These are phyloP conservation scores for Trichoderma sp. DNA, from an alignment of 2,329 filamentous ascomycete species.

Conservation along the genomic window DNA sequence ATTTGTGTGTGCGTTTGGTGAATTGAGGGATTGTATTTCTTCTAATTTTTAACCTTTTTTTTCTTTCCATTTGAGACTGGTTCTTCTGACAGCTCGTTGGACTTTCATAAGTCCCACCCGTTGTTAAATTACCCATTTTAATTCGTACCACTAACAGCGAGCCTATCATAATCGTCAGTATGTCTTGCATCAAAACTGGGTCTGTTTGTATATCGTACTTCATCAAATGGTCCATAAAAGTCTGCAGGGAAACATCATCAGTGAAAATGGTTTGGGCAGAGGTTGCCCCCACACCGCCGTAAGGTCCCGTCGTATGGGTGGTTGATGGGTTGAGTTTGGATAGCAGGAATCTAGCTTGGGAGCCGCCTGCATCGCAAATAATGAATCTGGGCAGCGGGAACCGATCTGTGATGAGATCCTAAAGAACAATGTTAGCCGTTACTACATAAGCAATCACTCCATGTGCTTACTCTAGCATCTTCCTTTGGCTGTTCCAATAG, in stretches of 20 bases:
- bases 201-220: constrained; percentile 60
- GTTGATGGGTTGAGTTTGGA: constrained; percentile 98
- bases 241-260: constrained; percentile 95
- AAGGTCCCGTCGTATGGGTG: constrained; percentile 89
- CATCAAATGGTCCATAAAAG: constrained; percentile 99
- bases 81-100: neutral
- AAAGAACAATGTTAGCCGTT: constrained; percentile 27
- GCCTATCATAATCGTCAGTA: constrained; percentile 35
- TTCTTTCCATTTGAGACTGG: neutral
- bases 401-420: constrained; percentile 95
- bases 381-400: constrained; percentile 99
- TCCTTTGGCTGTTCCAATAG: constrained; percentile 93
- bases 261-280: constrained; percentile 98
- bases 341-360: constrained; percentile 92
- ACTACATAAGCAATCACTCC: neutral
- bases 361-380: constrained; percentile 96
- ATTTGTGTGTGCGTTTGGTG: neutral
- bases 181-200: neutral
- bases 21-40: neutral
- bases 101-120: neutral
- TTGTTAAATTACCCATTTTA: constrained; percentile 30
- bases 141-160: constrained; percentile 63
- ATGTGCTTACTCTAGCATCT: constrained; percentile 75
- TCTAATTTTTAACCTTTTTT: neutral
- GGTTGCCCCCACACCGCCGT: constrained; percentile 79